Base-by-base conservation (phyloP, 306 rosid species). In the Lagenaria siceraria region DNA sequence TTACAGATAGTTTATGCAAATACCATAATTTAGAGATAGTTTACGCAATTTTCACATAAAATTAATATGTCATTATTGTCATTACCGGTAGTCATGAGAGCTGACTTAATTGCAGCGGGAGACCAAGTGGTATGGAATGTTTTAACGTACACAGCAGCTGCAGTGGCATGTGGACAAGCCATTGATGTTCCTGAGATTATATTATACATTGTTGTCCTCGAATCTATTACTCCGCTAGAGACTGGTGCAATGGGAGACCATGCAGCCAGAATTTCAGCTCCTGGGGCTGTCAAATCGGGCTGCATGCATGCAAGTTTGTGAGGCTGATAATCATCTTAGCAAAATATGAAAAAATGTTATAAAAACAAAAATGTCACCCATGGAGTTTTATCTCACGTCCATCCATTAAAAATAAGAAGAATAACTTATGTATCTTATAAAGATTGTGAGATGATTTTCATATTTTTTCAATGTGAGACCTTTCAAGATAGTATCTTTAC, bases 131-230 rank as follows among this genome's bases (percentile, higher is more conserved):
- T 86, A 58, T 77, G 79, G 53, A 56, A 31, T n/a, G 84, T 75
- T 79, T 83, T 81, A 48, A 79, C 87, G 25, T 68, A 62, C 21
- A 77, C 71, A 66, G 86, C 82, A 7, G 54, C 80, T 58, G 73
- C 78, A 27, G 79, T 74, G 9, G 48, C 81, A 21, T 80, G 85
- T 42, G 87, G 82, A 36, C 79, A 79, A 36, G 80, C 62, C 89
- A 86, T 83, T 33, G 89, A 83, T 29, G 87, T 86, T n/a, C 85
- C 87, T 4, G 83, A 71, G 18, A 81, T 31, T 10, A 86, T 76
- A 15, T 86, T 78, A 54, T 60, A 86, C 13, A 38, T 7, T 13
- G 29, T 2, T 31, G 8, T 10, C 78, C 84, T 78, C 0, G 76
- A 66, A 51, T 85, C 86, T 21, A n/a, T 52, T 8, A 75, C 2